Evolutionary conservation across 768 basidiomycete species (phyloP).

Genomic region (Gloeophyllum trabeum): DNA sequence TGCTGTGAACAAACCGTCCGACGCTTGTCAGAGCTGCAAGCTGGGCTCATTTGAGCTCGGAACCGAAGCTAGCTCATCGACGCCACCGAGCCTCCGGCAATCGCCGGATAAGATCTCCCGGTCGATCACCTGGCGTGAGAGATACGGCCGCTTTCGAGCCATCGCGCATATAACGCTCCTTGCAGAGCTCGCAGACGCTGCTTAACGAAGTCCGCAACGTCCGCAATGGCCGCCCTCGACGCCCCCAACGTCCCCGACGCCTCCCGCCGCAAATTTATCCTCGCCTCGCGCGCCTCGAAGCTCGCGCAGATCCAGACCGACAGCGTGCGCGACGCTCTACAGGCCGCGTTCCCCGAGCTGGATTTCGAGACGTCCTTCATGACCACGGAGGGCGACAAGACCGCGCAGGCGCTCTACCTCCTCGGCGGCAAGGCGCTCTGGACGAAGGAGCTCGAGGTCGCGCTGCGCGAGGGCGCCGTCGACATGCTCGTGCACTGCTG

Average conservation of each 20-base stretch:
- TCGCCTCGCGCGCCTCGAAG: constrained; percentile 82
- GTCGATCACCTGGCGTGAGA: too few species aligned
- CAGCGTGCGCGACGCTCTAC: constrained; percentile 57
- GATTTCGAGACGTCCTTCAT: constrained; percentile 45
- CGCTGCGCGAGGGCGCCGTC: constrained; percentile 55
- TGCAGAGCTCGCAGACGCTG: too few species aligned
- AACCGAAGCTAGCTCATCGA: too few species aligned
- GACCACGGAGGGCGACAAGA: constrained; percentile 78
- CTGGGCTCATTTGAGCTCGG: too few species aligned
- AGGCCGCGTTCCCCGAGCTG: constrained; percentile 38
- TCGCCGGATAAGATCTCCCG: too few species aligned
- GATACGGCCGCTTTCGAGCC: too few species aligned
- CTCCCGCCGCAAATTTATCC: constrained; percentile 39
- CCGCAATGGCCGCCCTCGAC: background rate
- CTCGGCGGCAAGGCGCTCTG: constrained; percentile 88
- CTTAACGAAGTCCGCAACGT: too few species aligned
- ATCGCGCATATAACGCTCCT: too few species aligned
- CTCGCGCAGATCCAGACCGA: constrained; percentile 89
- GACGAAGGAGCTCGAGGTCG: constrained; percentile 94
- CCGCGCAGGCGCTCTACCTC: constrained; percentile 75
- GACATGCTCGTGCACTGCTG: constrained; percentile 90
- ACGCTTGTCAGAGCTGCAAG: too few species aligned
- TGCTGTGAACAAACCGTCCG: too few species aligned
- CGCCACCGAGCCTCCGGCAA: too few species aligned
- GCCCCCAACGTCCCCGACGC: background rate